phyloP scores from a whole-genome alignment of 768 basidiomycete species.

The Rhodosporidiobolus odoratus region DNA sequence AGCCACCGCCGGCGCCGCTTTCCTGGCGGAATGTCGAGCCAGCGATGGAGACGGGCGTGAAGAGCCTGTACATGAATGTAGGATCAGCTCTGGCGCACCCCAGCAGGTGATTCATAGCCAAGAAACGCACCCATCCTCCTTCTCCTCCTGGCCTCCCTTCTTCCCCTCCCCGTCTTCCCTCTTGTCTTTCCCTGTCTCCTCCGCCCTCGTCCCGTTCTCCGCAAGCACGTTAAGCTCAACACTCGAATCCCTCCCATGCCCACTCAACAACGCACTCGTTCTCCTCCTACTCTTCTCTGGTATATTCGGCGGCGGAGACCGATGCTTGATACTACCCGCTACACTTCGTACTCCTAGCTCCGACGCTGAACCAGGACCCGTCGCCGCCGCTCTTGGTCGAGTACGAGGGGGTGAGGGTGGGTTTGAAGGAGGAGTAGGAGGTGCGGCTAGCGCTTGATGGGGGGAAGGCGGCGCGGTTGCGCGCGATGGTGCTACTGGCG shows the following conservation, averaged over 20 bases:
- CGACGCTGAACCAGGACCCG: neutral
- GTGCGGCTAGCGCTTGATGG: neutral
- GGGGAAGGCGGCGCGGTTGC: neutral
- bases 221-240: neutral
- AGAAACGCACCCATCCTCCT: neutral
- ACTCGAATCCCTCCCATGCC: neutral
- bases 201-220: neutral
- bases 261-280: conserved; percentile 7
- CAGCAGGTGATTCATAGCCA: too few relatives aligned
- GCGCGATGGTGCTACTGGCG: neutral
- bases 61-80: neutral
- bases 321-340: neutral
- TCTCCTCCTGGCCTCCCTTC: neutral
- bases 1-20: neutral
- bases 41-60: neutral
- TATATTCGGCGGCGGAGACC: conserved; percentile 10
- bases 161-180: neutral
- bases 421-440: neutral
- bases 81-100: neutral
- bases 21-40: neutral
- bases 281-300: conserved; percentile 19
- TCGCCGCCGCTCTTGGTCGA: too few relatives aligned
- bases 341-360: neutral
- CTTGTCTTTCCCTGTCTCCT: neutral
- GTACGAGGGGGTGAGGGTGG: neutral